Conservation (phyloP, 352 stramenopile genomes). For the Phytophthora cajani region DNA sequence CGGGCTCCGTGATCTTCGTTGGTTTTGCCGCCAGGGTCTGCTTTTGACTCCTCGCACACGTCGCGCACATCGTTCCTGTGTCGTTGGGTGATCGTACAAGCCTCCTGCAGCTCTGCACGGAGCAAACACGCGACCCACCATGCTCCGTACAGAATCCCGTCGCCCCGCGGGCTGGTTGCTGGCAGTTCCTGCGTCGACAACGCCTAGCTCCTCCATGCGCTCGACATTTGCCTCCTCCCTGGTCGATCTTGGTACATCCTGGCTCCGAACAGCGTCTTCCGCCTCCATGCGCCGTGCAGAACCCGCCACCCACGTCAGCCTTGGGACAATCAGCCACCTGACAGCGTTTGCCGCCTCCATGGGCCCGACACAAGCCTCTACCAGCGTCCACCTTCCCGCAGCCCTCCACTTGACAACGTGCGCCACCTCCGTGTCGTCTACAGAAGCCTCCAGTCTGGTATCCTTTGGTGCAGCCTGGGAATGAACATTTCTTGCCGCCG, state of each 20-base stretch:
- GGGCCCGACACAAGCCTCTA: constrained; percentile 70
- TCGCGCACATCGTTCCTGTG: constrained; percentile 48
- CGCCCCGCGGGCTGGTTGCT: constrained; percentile 60
- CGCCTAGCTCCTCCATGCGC: constrained; percentile 77
- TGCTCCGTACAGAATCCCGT: constrained; percentile 74
- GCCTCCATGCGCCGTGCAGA: constrained; percentile 83
- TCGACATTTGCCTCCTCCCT: constrained; percentile 82
- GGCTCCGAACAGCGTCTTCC: constrained; percentile 71
- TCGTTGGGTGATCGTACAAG: constrained; percentile 53
- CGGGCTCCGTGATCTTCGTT: neutral
- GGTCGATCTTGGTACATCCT: constrained; percentile 83
- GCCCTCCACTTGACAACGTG: constrained; percentile 70
- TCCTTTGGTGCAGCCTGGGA: constrained; percentile 72
- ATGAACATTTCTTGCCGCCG: constrained; percentile 84
- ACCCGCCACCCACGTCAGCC: constrained; percentile 82
- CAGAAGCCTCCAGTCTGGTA: constrained; percentile 86
- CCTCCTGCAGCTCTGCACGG: constrained; percentile 59
- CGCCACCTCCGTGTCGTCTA: constrained; percentile 74
- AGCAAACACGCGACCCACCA: constrained; percentile 66
- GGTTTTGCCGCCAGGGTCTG: constrained; percentile 5
- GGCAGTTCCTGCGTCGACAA: constrained; percentile 60
- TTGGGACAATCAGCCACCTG: constrained; percentile 62
- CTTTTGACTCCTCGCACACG: constrained; percentile 46
- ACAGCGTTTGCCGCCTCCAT: constrained; percentile 80
- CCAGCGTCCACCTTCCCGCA: constrained; percentile 86